Percentiles rank a stretch among this genome's conserved stretches.
phyloP scores from a whole-genome alignment of 1,284 basidiomycete species.

The Austroboletus novae-zelandiae region DNA sequence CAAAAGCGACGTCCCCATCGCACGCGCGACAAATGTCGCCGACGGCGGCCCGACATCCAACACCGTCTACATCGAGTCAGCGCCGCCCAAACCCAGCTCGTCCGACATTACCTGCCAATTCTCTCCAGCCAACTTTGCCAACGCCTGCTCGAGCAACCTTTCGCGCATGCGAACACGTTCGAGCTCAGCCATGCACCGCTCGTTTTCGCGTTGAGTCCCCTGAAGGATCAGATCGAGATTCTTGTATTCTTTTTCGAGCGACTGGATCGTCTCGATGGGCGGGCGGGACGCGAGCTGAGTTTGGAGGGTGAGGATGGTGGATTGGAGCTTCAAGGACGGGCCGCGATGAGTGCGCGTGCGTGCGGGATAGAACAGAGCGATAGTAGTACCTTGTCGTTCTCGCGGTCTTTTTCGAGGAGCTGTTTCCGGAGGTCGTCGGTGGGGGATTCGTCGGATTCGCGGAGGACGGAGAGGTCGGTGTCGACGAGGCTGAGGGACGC shows the following conservation, averaged over 20 bases:
- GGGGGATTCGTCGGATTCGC: slow-evolving; percentile 55
- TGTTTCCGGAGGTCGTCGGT: slow-evolving; percentile 62
- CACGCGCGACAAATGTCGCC: slow-evolving; percentile 27
- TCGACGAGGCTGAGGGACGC: slow-evolving; percentile 44
- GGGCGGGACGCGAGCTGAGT: slow-evolving; percentile 62
- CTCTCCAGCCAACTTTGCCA: slow-evolving; percentile 64
- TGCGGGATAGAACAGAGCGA: no score
- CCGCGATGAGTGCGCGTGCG: neutral
- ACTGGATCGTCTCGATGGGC: slow-evolving; percentile 59
- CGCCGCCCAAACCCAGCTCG: neutral
- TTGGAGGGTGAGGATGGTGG: slow-evolving; percentile 59
- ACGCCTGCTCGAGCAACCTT: slow-evolving; percentile 67
- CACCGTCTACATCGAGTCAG: slow-evolving; percentile 34
- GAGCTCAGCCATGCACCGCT: slow-evolving; percentile 71
- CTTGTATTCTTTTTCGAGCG: slow-evolving; percentile 64
- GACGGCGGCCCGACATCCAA: slow-evolving; percentile 49
- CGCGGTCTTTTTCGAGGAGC: slow-evolving; percentile 66
- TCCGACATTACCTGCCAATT: slow-evolving; percentile 62
- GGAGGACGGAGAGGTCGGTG: slow-evolving; percentile 60
- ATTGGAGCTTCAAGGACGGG: slow-evolving; percentile 42
- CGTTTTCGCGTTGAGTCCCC: slow-evolving; percentile 76
- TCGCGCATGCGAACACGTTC: slow-evolving; percentile 65
- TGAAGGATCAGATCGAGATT: slow-evolving; percentile 69
- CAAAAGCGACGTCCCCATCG: slow-evolving; percentile 25
- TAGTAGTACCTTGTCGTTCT: slow-evolving; percentile 74